Percentiles rank a stretch among this genome's conserved stretches.
Evolutionary conservation across 306 rosid species (phyloP).

Genomic region (Dryas drummondii): DNA sequence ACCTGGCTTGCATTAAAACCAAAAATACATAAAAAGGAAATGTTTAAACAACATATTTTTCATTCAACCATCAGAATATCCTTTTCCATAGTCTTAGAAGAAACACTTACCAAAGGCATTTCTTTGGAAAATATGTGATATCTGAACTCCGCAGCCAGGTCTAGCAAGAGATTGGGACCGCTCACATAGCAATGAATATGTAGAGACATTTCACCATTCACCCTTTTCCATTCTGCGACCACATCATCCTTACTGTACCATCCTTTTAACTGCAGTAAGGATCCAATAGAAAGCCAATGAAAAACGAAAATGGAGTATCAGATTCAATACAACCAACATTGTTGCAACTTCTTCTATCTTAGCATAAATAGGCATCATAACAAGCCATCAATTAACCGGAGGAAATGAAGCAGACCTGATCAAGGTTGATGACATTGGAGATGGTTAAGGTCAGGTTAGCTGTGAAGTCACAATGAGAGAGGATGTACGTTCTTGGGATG

Average conservation of each 20-base stretch:
- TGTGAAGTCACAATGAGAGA: constrained; percentile 93
- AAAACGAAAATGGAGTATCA: neutral
- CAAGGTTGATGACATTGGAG: constrained; percentile 86
- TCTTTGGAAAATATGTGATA: constrained; percentile 96
- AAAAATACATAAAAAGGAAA: neutral
- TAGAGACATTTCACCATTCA: constrained; percentile 78
- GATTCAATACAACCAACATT: neutral
- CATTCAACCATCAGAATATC: neutral
- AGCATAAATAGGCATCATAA: neutral
- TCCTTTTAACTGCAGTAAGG: constrained; percentile 68
- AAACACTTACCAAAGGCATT: constrained; percentile 76
- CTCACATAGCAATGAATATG: constrained; percentile 95
- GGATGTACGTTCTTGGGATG: constrained; percentile 87
- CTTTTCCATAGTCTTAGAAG: neutral
- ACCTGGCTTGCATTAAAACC: constrained; percentile 47
- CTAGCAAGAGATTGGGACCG: constrained; percentile 74
- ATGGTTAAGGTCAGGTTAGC: constrained; percentile 89
- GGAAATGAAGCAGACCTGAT: constrained; percentile 59
- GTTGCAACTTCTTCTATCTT: neutral
- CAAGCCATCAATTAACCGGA: neutral
- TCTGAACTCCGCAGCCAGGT: constrained; percentile 82
- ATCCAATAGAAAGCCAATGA: constrained; percentile 2
- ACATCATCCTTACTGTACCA: constrained; percentile 96
- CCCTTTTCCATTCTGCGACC: constrained; percentile 98
- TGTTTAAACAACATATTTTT: constrained; percentile 1